Base-by-base conservation (phyloP, 1,284 basidiomycete species). In the Ceratobasidium sp. region DNA sequence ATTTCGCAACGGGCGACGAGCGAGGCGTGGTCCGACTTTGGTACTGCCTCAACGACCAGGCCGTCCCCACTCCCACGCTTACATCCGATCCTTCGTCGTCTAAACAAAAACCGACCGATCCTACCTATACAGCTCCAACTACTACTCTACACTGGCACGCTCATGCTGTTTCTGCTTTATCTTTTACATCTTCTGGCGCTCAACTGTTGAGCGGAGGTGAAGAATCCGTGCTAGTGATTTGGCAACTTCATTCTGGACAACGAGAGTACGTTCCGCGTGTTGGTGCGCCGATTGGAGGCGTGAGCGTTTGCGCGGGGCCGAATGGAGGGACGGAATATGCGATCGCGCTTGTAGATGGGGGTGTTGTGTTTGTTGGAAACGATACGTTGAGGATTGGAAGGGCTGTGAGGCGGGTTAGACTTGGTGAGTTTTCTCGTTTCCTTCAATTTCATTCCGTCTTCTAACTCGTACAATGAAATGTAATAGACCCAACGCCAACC, bases 91-190 rank as follows among this genome's bases (percentile, higher is more conserved):
- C 64, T 8, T 66, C 64, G 4, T 58, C 67, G 8, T 69, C 67
- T 26, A 65, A 75, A 65, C 23, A 56, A 6, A 80, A 87, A 86
- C 33, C 37, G 11, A 42, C 85, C 86, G 90, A 88, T 15, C 87
- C 90, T 28, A 91, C 92, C 83, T 92, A 91, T 83, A 90, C 88
- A 78, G 89, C 92, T 1, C 92, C 95, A 78, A 97, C 96, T 0
- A 93, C 94, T 0, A 90, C 91, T 4, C 85, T 98, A 64, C 97
- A 99, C 84, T 99, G 98, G 98, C 98, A 99, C 82, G 93, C 97
- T 0, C 97, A 99, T 83, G 90, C 95, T 5, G 95, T 99, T n/a
- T 91, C 93, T 1, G 93, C 94, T 1, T 84, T 99, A 33, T 87
- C 92, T 0, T 99, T 98, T 83, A 95, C 96, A 0, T 85, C 91